Base-by-base conservation (phyloP, 257 asterid genomes). In the Lantana camara region DNA sequence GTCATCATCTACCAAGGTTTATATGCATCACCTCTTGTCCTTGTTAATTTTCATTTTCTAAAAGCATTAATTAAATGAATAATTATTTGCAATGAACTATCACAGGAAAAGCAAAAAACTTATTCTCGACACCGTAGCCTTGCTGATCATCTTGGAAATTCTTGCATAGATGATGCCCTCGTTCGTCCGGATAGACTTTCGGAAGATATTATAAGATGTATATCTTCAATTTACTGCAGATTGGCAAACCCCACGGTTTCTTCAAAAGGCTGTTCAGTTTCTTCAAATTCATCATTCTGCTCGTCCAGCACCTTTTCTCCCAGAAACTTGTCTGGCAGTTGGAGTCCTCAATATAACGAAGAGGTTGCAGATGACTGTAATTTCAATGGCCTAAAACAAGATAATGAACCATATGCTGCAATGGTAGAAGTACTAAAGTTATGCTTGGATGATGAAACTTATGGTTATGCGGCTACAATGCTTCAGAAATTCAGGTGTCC, bases 231-330 rank as follows among this genome's bases (percentile, higher is more conserved):
- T 61, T 91, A 86, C 81, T 82, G 92, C 82, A 91, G 82, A 77
- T 65, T 91, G 79, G 80, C 95, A 48, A 68, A 73, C 57, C 80
- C 84, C 13, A 14, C 71, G 21, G 68, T 13, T 15, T 50, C 73
- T 71, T 74, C 50, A 9, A 85, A 75, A 68, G 95, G 86, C 60
- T 67, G 53, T 63, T 81, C 92, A 15, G 78, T 73, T 78, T 89
- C 98, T 16, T 86, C 97, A 8, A 64, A 79, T 44, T 86, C 98
- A 9, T 91, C 96, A 0, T 71, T 78, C 65, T 82, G 95, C 74
- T 84, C 96, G 29, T 86, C 98, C 0, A 78, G 80, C 83, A 84
- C 95, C 15, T 81, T 86, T 73, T 85, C 97, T 70, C 96, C 98
- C 17, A 76, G 83, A 77, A 80, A 90, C 67, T 65, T 80, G 57